A percentile compares a stretch with the other conserved stretches of the same genome.
These are phyloP conservation scores for Spencermartinsiella ligniputridi DNA, from an alignment of 1,139 yeast genomes.

Conservation along the genomic window DNA sequence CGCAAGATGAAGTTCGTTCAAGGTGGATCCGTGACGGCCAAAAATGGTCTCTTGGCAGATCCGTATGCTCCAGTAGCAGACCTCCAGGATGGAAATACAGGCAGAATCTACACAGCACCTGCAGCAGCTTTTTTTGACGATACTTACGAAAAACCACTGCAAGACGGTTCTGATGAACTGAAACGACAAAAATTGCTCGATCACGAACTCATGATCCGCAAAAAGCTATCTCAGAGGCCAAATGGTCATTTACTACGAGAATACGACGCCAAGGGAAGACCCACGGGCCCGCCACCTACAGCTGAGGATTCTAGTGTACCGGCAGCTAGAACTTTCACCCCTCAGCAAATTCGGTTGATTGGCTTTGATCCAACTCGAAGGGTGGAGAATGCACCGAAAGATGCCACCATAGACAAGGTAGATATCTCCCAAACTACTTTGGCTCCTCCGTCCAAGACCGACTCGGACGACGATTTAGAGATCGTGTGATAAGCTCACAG, in stretches of 20 bases:
- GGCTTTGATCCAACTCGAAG: conserved; percentile 34
- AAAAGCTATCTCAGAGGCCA: conserved; percentile 28
- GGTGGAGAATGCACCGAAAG: background rate
- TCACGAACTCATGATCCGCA: conserved; percentile 26
- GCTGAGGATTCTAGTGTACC: conserved; percentile 27
- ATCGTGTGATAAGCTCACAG: conserved; percentile 17
- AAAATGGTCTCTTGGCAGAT: conserved; percentile 16
- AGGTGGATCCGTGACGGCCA: conserved; percentile 30
- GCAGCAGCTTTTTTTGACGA: conserved; percentile 9
- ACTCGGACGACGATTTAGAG: conserved; percentile 37
- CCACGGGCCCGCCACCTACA: conserved; percentile 32
- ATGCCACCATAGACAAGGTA: conserved; percentile 8
- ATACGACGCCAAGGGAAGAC: conserved; percentile 26
- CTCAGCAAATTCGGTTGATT: conserved; percentile 29
- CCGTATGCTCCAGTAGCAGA: conserved; percentile 17
- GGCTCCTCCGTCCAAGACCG: conserved; percentile 6
- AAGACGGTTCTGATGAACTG: background rate
- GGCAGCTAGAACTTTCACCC: conserved; percentile 24
- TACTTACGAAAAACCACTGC: conserved; percentile 3
- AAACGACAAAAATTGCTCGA: conserved; percentile 20
- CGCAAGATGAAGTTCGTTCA: conserved; percentile 31
- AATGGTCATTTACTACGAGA: conserved; percentile 29
- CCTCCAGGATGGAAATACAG: conserved; percentile 1
- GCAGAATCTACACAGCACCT: background rate
- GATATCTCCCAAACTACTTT: conserved; percentile 11